These are phyloP conservation scores for Phaeosphaeriaceae sp. DNA, from an alignment of 2,329 filamentous ascomycete genomes.

Conservation along the genomic window DNA sequence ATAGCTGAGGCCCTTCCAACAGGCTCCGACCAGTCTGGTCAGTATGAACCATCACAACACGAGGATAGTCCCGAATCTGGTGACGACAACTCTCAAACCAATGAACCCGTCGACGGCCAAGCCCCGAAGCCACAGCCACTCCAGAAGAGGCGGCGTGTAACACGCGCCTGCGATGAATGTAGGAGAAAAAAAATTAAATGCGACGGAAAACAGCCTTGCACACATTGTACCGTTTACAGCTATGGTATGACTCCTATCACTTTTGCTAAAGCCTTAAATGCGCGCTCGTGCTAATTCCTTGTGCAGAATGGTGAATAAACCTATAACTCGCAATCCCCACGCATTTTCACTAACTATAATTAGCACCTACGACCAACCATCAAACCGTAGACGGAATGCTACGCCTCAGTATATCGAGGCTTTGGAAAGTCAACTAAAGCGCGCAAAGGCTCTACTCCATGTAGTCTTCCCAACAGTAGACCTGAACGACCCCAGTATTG, in stretches of 20 bases:
- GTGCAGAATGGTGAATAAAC: constrained; percentile 68
- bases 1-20: constrained; percentile 38
- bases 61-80: constrained; percentile 39
- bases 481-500: constrained; percentile 82
- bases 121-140: constrained; percentile 44
- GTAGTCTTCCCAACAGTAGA: constrained; percentile 84
- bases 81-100: constrained; percentile 42
- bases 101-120: constrained; percentile 43
- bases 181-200: constrained; percentile 62
- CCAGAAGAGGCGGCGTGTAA: constrained; percentile 53
- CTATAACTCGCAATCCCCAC: neutral
- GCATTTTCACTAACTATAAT: constrained; percentile 3
- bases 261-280: neutral
- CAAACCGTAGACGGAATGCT: constrained; percentile 87
- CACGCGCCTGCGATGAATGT: constrained; percentile 52
- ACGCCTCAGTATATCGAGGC: constrained; percentile 93
- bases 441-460: constrained; percentile 79
- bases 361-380: constrained; percentile 87
- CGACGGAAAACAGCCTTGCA: constrained; percentile 65
- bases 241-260: constrained; percentile 70
- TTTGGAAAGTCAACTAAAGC: constrained; percentile 80
- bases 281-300: neutral
- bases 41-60: constrained; percentile 33
- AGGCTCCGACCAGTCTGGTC: constrained; percentile 33
- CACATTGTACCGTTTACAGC: constrained; percentile 96